Evolutionary conservation across 2,329 filamentous ascomycete genomes (phyloP), one percentile per base, ranked within the genome.

Genomic region (Lachnellula cervina): DNA sequence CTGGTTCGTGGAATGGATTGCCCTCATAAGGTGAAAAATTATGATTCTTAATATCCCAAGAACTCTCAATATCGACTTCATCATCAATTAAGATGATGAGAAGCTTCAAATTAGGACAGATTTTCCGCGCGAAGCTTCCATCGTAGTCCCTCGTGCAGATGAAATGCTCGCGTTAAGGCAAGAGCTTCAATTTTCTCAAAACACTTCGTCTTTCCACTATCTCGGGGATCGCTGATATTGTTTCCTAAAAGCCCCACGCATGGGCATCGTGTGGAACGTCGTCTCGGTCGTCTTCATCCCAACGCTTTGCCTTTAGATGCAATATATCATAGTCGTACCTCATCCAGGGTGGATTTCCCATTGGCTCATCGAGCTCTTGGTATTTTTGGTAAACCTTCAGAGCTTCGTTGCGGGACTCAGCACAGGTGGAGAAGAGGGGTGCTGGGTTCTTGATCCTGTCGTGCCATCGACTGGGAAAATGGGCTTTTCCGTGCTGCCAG

Each of bases 291-390:
- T 23, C 23, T 16, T 48, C 48, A 8, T 21, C 23, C 55, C 51
- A 54, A 23, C 46, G 45, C 19, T 48, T 23, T 14, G 45, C 40
- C 45, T 58, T 55, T 5, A 58, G 25, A 45, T 58, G 55, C 13
- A 55, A 43, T 47, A 54, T 54, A 45, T 58, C 55, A 25, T 51
- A 44, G 49, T 58, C 51, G 43, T 35, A 52, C 25, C 55, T 48
- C n/a, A 58, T 54, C 51, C 55, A 58, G 4, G 48, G 28, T 17
- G 55, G 55, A 37, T 44, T 44, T 13, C 6, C 8, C n/a, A n/a
- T 21, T 25, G 49, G 21, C 13, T 25, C 32, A 32, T n/a, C 9
- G 17, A 38, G 37, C 13, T 34, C 13, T 16, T 34, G 43, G 8
- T 43, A 16, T 28, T 38, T 49, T n/a, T 28, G 32, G 28, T 46